Evolutionary conservation across 768 basidiomycete species (phyloP).

Genomic region (Boletus subcaerulescens): DNA sequence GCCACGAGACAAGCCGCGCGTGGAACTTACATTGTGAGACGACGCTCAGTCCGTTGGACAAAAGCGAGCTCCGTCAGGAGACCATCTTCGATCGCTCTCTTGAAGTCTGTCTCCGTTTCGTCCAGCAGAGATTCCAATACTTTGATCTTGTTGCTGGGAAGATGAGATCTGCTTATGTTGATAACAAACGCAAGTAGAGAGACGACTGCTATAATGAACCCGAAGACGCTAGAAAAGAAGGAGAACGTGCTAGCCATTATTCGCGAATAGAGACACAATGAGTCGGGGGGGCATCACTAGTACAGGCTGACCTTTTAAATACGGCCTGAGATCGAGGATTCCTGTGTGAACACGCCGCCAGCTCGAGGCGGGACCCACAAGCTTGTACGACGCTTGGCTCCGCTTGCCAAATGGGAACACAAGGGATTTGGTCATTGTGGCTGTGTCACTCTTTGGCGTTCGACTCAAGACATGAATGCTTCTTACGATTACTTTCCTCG

Average conservation of each 20-base stretch:
- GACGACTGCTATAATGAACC: neutral
- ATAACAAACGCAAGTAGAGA: neutral
- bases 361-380: no score
- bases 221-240: neutral
- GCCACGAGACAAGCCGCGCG: neutral
- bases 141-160: constrained; percentile 8
- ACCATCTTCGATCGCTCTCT: constrained; percentile 3
- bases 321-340: no score
- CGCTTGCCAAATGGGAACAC: no score
- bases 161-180: neutral
- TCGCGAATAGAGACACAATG: no score
- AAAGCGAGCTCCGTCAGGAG: neutral
- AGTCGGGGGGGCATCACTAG: no score
- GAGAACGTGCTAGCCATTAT: neutral
- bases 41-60: neutral
- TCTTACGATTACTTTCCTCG: neutral
- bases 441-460: no score
- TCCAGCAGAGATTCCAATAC: neutral
- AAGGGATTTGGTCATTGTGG: no score
- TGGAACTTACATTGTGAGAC: neutral
- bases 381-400: no score
- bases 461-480: no score
- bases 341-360: no score
- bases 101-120: neutral
- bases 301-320: no score